Conservation (phyloP, 352 stramenopile genomes). For the Pythium guiyangense region DNA sequence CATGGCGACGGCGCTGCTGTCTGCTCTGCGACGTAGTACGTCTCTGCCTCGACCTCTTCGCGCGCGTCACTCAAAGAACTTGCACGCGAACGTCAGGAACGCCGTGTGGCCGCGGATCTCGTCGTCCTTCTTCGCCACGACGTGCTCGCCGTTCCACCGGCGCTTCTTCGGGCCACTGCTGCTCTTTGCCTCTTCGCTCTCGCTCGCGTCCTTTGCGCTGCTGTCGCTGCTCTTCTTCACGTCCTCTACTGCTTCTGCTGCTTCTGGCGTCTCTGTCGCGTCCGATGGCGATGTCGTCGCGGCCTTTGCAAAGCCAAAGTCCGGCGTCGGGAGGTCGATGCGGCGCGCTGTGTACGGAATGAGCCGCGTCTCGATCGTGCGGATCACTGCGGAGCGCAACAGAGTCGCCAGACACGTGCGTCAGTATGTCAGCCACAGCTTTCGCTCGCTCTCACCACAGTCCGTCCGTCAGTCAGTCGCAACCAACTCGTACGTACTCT, state of each 20-base stretch:
- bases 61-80: conserved; percentile 45
- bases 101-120: conserved; percentile 86
- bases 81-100: conserved; percentile 84
- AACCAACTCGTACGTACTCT: conserved; percentile 40
- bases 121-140: conserved; percentile 81
- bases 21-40: too few relatives aligned
- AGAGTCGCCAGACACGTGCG: conserved; percentile 5
- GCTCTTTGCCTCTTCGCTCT: conserved; percentile 17
- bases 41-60: too few relatives aligned
- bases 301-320: conserved; percentile 47
- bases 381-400: conserved; percentile 47
- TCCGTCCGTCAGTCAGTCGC: neutral
- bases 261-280: conserved; percentile 9
- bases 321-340: conserved; percentile 62
- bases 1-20: too few relatives aligned
- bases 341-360: conserved; percentile 72
- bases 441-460: too few relatives aligned
- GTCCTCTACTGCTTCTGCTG: conserved; percentile 12
- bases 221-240: conserved; percentile 1
- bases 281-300: neutral
- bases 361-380: conserved; percentile 92
- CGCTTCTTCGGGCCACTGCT: conserved; percentile 37
- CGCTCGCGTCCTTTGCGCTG: conserved; percentile 18
- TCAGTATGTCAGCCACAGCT: conserved; percentile 1
- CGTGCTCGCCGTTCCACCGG: conserved; percentile 50